Evolutionary conservation across 208 protist genomes (phyloP), one percentile per base, ranked within the genome.

Genomic region (Trichomonas vaginalis): DNA sequence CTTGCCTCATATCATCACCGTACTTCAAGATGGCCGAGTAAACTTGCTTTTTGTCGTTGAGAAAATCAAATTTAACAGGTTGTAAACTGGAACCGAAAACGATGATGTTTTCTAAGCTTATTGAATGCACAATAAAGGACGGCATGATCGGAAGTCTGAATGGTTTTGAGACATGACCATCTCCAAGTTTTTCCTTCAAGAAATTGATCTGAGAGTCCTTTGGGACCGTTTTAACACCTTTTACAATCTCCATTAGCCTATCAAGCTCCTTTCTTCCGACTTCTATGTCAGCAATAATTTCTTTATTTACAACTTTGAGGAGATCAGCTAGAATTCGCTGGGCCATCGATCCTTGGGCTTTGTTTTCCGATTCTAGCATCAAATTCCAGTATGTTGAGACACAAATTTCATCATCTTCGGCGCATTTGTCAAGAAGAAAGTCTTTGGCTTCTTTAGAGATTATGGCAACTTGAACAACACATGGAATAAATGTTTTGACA

Each of bases 1-100:
- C 92, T 42, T 95, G 92, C n/a, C 92, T 49, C 92, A 95, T 61
- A 47, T 95, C 92, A 80, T 95, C 92, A 21, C 92, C 92, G 32
- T 46, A 37, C 46, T 95, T 95, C 0, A 61, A 32, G 15, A 95
- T 95, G 1, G 39, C 51, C n/a, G 49, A 79, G 82, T 95, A 95
- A 4, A 42, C 12, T 14, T 95, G 37, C 2, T 45, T 32, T 0
- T 95, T 39, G 17, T 79, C 15, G 46, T 95, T 45, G 1, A 92
- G 15, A 32, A 92, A 92, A 39, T 92, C 86, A 0, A 92, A 15
- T 51, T 92, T 92, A 0, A 92, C 45, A 1, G 86, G 86, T 32
- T 92, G 40, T 0, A 92, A 15, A 21, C 40, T 48, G 35, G 86
- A 92, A 32, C 86, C 86, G 46, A 92, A 92, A 39, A 92, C 86